Evolutionary conservation across 306 rosid genomes (phyloP).

Genomic region (Parietaria judaica): DNA sequence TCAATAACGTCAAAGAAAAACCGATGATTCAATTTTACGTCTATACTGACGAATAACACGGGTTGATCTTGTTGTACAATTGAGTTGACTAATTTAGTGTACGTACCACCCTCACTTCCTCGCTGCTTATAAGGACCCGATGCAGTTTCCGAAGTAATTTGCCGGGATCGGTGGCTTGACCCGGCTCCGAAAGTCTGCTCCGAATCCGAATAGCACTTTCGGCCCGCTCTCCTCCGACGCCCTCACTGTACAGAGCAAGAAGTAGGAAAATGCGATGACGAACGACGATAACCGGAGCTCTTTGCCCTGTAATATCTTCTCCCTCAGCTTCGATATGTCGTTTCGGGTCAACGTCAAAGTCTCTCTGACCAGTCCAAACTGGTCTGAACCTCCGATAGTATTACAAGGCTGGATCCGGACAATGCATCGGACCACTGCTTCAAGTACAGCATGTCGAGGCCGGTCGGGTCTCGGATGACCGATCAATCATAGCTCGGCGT

Average conservation of each 20-base stretch:
- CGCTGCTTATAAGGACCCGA: neutral
- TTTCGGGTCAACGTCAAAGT: too few species aligned
- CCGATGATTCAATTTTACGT: too few species aligned
- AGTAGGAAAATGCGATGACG: slow-evolving; percentile 23
- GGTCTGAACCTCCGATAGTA: too few species aligned
- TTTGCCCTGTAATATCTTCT: neutral
- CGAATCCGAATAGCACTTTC: neutral
- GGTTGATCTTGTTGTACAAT: too few species aligned
- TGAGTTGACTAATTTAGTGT: too few species aligned
- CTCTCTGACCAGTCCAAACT: too few species aligned
- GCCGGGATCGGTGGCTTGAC: slow-evolving; percentile 16
- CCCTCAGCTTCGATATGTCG: slow-evolving; percentile 13
- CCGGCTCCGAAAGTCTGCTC: slow-evolving; percentile 27
- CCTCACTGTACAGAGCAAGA: slow-evolving; percentile 20
- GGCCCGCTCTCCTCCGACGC: slow-evolving; percentile 18
- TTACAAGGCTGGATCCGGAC: too few species aligned
- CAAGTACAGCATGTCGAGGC: slow-evolving; percentile 3
- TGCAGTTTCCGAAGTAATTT: slow-evolving; percentile 46
- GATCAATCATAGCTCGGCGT: slow-evolving; percentile 37
- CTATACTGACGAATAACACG: too few species aligned
- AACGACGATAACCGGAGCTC: slow-evolving; percentile 32
- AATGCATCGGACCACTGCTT: slow-evolving; percentile 5
- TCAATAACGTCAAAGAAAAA: too few species aligned
- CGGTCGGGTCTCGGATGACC: slow-evolving; percentile 21
- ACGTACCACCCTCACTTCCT: slow-evolving; percentile 1